Percentiles rank a stretch among this genome's conserved stretches.
Evolutionary conservation across 2,329 filamentous ascomycete species (phyloP).

Genomic region (Leptoxyphium fumago): DNA sequence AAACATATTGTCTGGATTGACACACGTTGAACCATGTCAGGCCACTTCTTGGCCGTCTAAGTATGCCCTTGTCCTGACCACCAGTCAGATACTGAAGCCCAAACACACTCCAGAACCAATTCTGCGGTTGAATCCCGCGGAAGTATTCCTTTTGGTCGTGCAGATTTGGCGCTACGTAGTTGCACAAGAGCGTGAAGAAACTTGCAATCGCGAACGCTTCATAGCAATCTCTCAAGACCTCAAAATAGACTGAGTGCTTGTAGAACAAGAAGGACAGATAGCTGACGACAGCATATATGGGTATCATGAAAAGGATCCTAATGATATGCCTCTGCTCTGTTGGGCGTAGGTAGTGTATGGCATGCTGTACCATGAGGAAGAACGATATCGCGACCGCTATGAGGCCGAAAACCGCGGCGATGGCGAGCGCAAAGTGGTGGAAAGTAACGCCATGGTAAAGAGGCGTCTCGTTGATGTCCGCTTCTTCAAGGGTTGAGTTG

Average conservation of each 20-base stretch:
- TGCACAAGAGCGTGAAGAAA: slow-evolving; percentile 71
- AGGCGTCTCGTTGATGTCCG: slow-evolving; percentile 32
- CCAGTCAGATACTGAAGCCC: slow-evolving; percentile 59
- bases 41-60: slow-evolving; percentile 63
- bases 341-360: slow-evolving; percentile 44
- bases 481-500: slow-evolving; percentile 35
- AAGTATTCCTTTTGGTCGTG: slow-evolving; percentile 77
- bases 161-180: slow-evolving; percentile 63
- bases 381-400: slow-evolving; percentile 37
- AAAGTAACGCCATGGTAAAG: slow-evolving; percentile 42
- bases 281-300: slow-evolving; percentile 61
- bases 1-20: slow-evolving; percentile 2
- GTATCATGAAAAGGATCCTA: slow-evolving; percentile 78
- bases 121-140: slow-evolving; percentile 48
- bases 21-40: slow-evolving; percentile 75
- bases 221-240: slow-evolving; percentile 71
- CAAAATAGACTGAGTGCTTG: slow-evolving; percentile 64
- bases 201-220: slow-evolving; percentile 79
- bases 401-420: slow-evolving; percentile 38
- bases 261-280: slow-evolving; percentile 64
- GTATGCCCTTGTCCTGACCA: slow-evolving; percentile 47
- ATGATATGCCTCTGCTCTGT: slow-evolving; percentile 58
- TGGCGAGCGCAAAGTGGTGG: slow-evolving; percentile 40
- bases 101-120: slow-evolving; percentile 61
- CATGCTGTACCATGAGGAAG: slow-evolving; percentile 41